These are phyloP conservation scores for Colletotrichum higginsianum DNA, from an alignment of 2,329 filamentous ascomycete species.

Conservation along the genomic window DNA sequence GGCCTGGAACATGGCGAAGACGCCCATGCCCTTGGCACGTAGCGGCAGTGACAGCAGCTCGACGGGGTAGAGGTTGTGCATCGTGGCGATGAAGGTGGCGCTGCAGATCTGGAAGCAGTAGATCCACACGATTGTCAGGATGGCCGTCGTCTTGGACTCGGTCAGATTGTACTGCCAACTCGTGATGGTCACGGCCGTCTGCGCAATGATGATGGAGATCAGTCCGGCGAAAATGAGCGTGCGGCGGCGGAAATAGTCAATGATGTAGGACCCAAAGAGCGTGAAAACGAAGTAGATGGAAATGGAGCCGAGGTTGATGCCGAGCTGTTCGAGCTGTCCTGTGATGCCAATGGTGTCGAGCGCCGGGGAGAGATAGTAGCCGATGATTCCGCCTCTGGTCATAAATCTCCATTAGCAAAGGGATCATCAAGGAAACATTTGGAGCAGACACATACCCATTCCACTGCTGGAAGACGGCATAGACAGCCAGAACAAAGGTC, in stretches of 20 bases:
- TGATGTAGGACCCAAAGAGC: slow-evolving; percentile 57
- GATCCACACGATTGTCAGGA: slow-evolving; percentile 62
- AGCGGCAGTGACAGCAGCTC: slow-evolving; percentile 60
- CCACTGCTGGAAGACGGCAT: slow-evolving; percentile 63
- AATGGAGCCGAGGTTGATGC: slow-evolving; percentile 60
- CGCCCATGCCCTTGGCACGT: slow-evolving; percentile 61
- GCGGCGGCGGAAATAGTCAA: slow-evolving; percentile 58
- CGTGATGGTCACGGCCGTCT: slow-evolving; percentile 62
- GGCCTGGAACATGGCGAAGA: slow-evolving; percentile 61
- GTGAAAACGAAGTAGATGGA: slow-evolving; percentile 63
- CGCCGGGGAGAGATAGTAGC: slow-evolving; percentile 57
- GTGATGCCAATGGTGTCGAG: slow-evolving; percentile 59
- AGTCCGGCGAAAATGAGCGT: slow-evolving; percentile 53
- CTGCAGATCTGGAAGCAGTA: slow-evolving; percentile 64
- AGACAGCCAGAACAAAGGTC: slow-evolving; percentile 59
- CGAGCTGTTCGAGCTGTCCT: slow-evolving; percentile 54
- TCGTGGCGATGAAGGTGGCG: slow-evolving; percentile 61
- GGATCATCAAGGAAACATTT: too few species aligned
- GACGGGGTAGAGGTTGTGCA: slow-evolving; percentile 64
- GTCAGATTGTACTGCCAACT: slow-evolving; percentile 60
- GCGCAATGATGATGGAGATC: slow-evolving; percentile 58
- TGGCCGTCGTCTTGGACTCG: slow-evolving; percentile 52
- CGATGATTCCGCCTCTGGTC: slow-evolving; percentile 59
- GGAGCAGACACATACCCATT: slow-evolving; percentile 10
- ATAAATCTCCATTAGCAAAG: background rate